Evolutionary conservation across 2,329 filamentous ascomycete species (phyloP).

Genomic region (Botryotinia calthae): DNA sequence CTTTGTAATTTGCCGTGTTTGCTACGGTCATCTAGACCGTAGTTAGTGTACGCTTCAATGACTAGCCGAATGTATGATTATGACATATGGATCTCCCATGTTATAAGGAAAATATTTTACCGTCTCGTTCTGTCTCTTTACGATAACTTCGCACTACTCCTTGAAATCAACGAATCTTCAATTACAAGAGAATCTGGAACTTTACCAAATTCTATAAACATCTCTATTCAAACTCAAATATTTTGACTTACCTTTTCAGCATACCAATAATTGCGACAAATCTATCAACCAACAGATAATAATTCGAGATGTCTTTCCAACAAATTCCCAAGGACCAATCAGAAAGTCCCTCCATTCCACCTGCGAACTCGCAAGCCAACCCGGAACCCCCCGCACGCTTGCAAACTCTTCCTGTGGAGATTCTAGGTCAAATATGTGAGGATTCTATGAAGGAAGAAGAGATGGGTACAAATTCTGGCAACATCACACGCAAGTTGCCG

Average conservation of each 20-base stretch:
- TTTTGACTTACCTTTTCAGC: neutral
- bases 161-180: neutral
- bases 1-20: no score
- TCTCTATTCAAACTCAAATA: no score
- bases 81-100: neutral
- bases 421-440: neutral
- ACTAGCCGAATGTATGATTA: no score
- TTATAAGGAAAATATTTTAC: neutral
- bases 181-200: neutral
- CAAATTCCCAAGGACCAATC: neutral
- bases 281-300: neutral
- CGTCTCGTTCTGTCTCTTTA: neutral
- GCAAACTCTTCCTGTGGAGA: neutral
- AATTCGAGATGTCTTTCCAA: neutral
- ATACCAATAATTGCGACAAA: neutral
- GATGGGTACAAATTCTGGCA: neutral
- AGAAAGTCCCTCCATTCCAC: neutral
- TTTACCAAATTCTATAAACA: neutral
- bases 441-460: neutral
- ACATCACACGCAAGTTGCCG: neutral
- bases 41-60: neutral
- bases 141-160: neutral
- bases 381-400: neutral
- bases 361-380: neutral
- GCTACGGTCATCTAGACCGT: neutral